Evolutionary conservation across 805 yeast species (phyloP), one percentile per base, ranked within the genome.

Genomic region (Candida taoyuanica): DNA sequence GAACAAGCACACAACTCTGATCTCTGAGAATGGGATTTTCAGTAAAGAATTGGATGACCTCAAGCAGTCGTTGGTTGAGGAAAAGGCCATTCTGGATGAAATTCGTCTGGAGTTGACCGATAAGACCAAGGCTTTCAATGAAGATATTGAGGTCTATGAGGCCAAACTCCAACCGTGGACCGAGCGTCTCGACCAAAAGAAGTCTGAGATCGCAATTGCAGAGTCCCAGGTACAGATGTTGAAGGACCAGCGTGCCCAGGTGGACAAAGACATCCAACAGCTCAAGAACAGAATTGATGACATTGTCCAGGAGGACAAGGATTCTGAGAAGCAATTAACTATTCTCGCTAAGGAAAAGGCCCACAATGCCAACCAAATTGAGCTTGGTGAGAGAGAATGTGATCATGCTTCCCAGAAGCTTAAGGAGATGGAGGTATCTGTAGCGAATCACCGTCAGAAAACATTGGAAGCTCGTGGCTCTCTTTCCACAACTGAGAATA

Each of bases 101-200:
- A 78, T 89, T 11, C 76, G 88, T 50, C 48, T 68, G 7, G 76
- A 75, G 20, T 68, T 93, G 32, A 77, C 86, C 7, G 81, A 76
- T 33, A 85, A 86, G 55, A 91, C 98, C 0, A 70, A 77, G 9
- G 78, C 64, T 2, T 70, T 82, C 39, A 75, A 89, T 1, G 71
- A 69, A 7, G 73, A 84, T 51, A 82, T 89, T 36, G 83, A 76
- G 47, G 50, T 53, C 12, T 62, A 78, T 28, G 89, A 85, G 55
- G 70, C 67, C 7, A 69, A 81, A 43, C 62, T 87, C 6, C 89
- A 85, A 48, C 98, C 98, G 0, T 87, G 94, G 89, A 77, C 76
- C 42, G 80, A 73, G 19, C 72, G 77, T 46, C 63, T 88, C 21
- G 78, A 74, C 42, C 71, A 73, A 13, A 78, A 80, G 40, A 77